Percentiles rank a stretch among this genome's conserved stretches.
phyloP scores from a whole-genome alignment of 208 protist species.

The Wallacemonas sp. region DNA sequence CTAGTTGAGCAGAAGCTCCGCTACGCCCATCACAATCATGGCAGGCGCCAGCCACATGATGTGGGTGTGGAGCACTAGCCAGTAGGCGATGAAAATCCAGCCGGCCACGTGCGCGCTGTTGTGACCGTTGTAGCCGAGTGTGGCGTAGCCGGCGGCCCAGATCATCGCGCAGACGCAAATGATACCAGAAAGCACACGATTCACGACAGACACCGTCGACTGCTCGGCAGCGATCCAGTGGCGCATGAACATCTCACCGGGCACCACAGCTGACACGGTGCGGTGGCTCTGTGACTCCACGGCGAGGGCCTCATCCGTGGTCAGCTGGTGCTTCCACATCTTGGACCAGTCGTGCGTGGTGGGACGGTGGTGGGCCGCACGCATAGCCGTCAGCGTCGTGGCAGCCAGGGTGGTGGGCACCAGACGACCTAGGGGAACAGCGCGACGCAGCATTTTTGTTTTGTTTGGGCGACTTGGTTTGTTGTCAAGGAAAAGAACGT shows the following conservation, averaged over 20 bases:
- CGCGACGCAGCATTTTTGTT: slow-evolving; percentile 57
- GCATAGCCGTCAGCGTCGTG: slow-evolving; percentile 30
- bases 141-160: slow-evolving; percentile 81
- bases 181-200: slow-evolving; percentile 86
- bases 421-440: slow-evolving; percentile 29
- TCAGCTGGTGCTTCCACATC: slow-evolving; percentile 54
- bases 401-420: slow-evolving; percentile 9
- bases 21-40: slow-evolving; percentile 38
- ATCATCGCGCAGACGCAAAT: slow-evolving; percentile 82
- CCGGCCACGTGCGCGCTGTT: slow-evolving; percentile 75
- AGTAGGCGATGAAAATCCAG: slow-evolving; percentile 86
- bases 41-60: slow-evolving; percentile 57
- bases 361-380: slow-evolving; percentile 58
- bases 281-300: slow-evolving; percentile 63
- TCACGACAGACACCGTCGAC: slow-evolving; percentile 82
- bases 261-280: slow-evolving; percentile 81
- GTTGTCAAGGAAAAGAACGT: no score
- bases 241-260: slow-evolving; percentile 92
- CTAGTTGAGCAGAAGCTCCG: slow-evolving; percentile 79
- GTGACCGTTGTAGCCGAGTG: slow-evolving; percentile 87
- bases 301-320: slow-evolving; percentile 42
- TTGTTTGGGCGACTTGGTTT: neutral
- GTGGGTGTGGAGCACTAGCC: slow-evolving; percentile 84
- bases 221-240: slow-evolving; percentile 91
- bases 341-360: slow-evolving; percentile 84